Percentiles rank a stretch among this genome's conserved stretches.
Conservation (phyloP, 1,284 basidiomycete species). For the Somion occarium region DNA sequence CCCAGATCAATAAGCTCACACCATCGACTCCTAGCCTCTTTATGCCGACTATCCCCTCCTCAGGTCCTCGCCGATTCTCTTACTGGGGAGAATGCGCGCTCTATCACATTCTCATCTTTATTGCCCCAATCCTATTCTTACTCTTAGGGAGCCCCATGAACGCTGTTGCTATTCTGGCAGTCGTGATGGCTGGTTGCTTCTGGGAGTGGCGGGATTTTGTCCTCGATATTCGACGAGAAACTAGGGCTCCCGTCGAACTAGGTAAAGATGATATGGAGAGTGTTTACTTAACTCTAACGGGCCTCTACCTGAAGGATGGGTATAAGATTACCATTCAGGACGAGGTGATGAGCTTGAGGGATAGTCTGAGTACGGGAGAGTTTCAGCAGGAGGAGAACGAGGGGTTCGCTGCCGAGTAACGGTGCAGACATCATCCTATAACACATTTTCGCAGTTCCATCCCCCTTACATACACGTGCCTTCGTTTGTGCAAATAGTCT, state of each 20-base stretch:
- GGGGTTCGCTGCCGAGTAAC: no score
- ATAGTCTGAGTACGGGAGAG: no score
- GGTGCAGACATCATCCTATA: no score
- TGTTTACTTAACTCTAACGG: constrained; percentile 1
- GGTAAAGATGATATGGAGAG: constrained; percentile 3
- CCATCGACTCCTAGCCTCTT: not conserved
- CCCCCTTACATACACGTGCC: no score
- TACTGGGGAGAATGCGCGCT: constrained; percentile 4
- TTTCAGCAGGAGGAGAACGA: no score
- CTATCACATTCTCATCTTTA: constrained; percentile 3
- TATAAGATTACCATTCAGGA: not conserved
- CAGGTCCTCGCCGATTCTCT: not conserved
- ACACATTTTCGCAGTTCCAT: no score
- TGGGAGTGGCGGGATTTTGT: constrained; percentile 1
- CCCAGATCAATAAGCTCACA: not conserved
- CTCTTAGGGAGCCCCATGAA: not conserved
- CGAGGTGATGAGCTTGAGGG: no score
- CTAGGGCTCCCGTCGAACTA: not conserved
- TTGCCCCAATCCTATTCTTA: not conserved
- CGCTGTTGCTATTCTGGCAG: not conserved
- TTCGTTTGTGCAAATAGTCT: no score
- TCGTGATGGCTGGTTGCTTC: not conserved
- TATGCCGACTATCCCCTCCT: not conserved
- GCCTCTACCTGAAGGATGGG: not conserved
- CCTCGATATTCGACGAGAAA: not conserved